These are phyloP conservation scores for Fraxinus quadrangulata DNA, from an alignment of 257 asterid species.

Conservation along the genomic window DNA sequence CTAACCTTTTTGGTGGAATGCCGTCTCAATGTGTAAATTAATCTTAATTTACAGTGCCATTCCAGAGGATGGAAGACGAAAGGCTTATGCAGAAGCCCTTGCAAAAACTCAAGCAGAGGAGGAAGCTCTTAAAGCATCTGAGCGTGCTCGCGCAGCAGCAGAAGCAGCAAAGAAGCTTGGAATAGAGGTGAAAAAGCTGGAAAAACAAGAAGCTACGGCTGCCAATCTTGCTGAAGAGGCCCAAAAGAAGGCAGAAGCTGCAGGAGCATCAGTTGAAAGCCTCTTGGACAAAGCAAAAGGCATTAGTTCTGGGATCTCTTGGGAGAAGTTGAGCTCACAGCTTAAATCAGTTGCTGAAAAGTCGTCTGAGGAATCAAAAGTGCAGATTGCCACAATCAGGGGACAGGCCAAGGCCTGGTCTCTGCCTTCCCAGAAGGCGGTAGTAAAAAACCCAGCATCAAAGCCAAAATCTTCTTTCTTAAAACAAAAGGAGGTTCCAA, in stretches of 20 bases:
- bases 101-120: constrained; percentile 63
- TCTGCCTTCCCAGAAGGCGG: constrained; percentile 73
- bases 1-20: background rate
- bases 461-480: constrained; percentile 28
- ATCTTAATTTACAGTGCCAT: constrained; percentile 49
- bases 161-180: constrained; percentile 42
- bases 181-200: constrained; percentile 40
- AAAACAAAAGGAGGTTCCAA: constrained; percentile 41
- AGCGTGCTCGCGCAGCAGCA: constrained; percentile 56
- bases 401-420: constrained; percentile 87
- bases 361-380: constrained; percentile 54
- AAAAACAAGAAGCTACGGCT: constrained; percentile 44
- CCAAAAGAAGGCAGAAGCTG: constrained; percentile 56
- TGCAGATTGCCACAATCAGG: constrained; percentile 70
- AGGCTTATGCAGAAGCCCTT: constrained; percentile 71
- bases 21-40: constrained; percentile 13
- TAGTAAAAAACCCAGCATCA: constrained; percentile 43
- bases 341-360: constrained; percentile 52
- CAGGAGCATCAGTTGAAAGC: constrained; percentile 57
- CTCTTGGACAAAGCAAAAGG: constrained; percentile 65
- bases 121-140: constrained; percentile 61
- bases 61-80: constrained; percentile 86
- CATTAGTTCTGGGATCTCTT: constrained; percentile 50
- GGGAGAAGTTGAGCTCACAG: constrained; percentile 57
- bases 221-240: constrained; percentile 51